A percentile compares a stretch with the other conserved stretches of the same genome.
These are phyloP conservation scores for Voacanga thouarsii DNA, from an alignment of 257 asterid species.

Conservation along the genomic window DNA sequence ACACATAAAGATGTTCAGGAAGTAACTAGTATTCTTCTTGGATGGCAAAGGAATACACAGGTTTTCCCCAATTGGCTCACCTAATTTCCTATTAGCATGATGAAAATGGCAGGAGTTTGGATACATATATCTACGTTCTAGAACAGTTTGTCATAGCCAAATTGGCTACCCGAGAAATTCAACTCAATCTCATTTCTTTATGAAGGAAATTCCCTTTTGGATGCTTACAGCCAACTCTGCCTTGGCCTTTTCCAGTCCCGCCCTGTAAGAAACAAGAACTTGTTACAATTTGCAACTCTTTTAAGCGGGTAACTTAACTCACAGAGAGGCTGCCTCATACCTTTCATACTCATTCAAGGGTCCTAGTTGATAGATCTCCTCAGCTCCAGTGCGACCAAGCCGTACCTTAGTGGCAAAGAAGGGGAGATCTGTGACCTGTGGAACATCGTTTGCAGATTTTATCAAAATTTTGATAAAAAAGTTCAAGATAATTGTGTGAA, in stretches of 20 bases:
- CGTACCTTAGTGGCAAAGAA: conserved; percentile 69
- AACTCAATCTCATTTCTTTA: conserved; percentile 42
- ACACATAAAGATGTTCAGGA: background rate
- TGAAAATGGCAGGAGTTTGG: background rate
- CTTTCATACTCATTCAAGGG: conserved; percentile 78
- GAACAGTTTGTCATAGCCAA: background rate
- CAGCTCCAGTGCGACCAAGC: conserved; percentile 81
- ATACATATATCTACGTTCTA: background rate
- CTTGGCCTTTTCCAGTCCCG: conserved; percentile 79
- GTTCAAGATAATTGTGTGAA: background rate
- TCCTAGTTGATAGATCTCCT: conserved; percentile 77
- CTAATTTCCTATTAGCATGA: background rate
- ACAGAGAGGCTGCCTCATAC: conserved; percentile 28
- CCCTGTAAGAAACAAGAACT: conserved; percentile 31
- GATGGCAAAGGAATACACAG: background rate
- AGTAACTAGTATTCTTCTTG: background rate
- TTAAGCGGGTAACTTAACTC: background rate
- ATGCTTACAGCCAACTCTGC: conserved; percentile 68
- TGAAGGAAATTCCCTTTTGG: conserved; percentile 76
- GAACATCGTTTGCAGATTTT: background rate
- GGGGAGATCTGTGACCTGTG: conserved; percentile 82
- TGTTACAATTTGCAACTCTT: background rate
- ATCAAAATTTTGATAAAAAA: background rate
- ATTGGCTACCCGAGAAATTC: background rate
- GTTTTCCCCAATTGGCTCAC: background rate